These are phyloP conservation scores for Fusarium sp. DNA, from an alignment of 2,329 filamentous ascomycete genomes.

Conservation along the genomic window DNA sequence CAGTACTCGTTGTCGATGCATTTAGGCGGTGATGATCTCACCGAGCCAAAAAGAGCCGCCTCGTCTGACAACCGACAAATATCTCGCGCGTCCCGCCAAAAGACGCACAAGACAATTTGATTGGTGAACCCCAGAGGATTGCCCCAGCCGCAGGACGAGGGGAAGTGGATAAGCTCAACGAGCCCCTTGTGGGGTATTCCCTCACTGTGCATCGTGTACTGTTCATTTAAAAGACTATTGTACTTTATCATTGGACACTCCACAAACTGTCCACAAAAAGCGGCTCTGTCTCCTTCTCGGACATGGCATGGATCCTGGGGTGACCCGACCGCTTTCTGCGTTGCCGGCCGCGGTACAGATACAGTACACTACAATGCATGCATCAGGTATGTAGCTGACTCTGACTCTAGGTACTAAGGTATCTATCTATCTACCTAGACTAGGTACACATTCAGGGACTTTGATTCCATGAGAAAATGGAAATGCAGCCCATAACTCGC, in stretches of 20 bases:
- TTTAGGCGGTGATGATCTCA: constrained; percentile 15
- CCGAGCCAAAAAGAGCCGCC: constrained; percentile 35
- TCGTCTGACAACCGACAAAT: constrained; percentile 31
- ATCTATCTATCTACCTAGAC: too few species aligned
- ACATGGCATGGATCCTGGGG: constrained; percentile 8
- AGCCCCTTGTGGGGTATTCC: constrained; percentile 29
- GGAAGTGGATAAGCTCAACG: constrained; percentile 32
- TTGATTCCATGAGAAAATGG: not conserved
- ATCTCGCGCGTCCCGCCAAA: constrained; percentile 35
- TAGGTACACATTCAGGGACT: not conserved
- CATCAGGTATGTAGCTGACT: not conserved
- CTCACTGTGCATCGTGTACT: constrained; percentile 20
- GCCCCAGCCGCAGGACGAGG: constrained; percentile 44
- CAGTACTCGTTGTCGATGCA: not conserved
- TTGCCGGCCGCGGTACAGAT: constrained; percentile 34
- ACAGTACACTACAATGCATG: not conserved
- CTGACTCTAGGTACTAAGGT: not conserved
- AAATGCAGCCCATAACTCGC: not conserved
- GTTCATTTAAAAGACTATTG: constrained; percentile 13
- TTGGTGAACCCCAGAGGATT: constrained; percentile 30
- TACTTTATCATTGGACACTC: constrained; percentile 30
- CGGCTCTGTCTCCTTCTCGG: constrained; percentile 14
- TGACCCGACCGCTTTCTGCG: constrained; percentile 25
- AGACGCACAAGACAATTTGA: not conserved
- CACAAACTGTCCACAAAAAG: constrained; percentile 30